Percentiles rank a stretch among this genome's conserved stretches.
phyloP scores from a whole-genome alignment of 1,139 yeast species.

The Kazachstania sp. region DNA sequence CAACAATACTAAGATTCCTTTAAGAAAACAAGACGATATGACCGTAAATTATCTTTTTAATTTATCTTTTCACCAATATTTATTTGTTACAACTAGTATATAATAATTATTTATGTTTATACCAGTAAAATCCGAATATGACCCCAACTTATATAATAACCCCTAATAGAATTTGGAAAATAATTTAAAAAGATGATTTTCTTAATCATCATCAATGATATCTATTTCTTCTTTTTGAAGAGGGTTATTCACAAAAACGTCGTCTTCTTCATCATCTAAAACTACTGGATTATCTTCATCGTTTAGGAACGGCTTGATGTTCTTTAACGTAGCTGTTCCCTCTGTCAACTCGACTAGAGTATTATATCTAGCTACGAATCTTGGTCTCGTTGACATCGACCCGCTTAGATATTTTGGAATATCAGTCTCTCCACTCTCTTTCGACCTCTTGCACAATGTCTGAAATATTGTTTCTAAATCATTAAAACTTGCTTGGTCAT shows the following conservation, averaged over 20 bases:
- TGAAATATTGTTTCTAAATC: conserved; percentile 29
- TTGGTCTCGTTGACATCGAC: conserved; percentile 16
- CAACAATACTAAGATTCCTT: too few relatives aligned
- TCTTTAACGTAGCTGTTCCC: conserved; percentile 26
- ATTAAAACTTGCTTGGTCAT: conserved; percentile 26
- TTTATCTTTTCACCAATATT: not conserved
- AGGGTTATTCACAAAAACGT: not conserved
- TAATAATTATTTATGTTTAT: not conserved
- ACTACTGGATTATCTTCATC: conserved; percentile 27
- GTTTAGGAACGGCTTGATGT: conserved; percentile 28
- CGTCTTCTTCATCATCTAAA: conserved; percentile 19
- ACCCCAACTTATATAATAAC: not conserved
- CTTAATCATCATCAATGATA: not conserved
- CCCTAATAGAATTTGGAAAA: too few relatives aligned
- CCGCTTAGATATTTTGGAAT: conserved; percentile 19
- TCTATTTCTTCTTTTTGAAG: not conserved
- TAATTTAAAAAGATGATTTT: not conserved
- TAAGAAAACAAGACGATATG: too few relatives aligned
- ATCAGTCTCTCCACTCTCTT: conserved; percentile 14
- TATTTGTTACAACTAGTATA: not conserved
- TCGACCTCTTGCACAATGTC: conserved; percentile 24
- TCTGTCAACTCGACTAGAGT: conserved; percentile 30
- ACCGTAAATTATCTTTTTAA: too few relatives aligned
- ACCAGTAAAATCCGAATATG: not conserved
- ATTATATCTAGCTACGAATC: conserved; percentile 31